Evolutionary conservation across 306 rosid species (phyloP).

Genomic region (Morella rubra): DNA sequence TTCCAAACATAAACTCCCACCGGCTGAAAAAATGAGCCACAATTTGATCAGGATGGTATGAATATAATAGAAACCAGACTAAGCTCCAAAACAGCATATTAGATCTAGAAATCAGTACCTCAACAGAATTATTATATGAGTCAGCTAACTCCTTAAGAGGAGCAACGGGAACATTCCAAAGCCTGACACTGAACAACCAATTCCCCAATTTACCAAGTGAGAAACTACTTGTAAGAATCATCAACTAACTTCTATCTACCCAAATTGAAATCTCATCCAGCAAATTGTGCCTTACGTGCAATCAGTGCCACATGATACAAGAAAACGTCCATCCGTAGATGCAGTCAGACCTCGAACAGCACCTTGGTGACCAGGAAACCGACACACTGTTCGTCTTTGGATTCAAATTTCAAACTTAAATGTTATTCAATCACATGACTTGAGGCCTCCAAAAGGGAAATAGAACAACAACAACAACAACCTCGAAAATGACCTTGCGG

Average conservation of each 20-base stretch:
- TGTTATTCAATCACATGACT: background rate
- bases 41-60: conserved; percentile 23
- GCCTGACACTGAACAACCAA: conserved; percentile 61
- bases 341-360: conserved; percentile 79
- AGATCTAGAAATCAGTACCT: conserved; percentile 41
- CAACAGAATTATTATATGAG: conserved; percentile 38
- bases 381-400: conserved; percentile 63
- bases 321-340: conserved; percentile 73
- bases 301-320: conserved; percentile 95
- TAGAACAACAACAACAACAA: background rate
- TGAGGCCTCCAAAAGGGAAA: background rate
- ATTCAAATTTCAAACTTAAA: conserved; percentile 6
- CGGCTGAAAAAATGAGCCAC: conserved; percentile 51
- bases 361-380: conserved; percentile 93
- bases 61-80: background rate
- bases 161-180: conserved; percentile 71
- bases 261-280: background rate
- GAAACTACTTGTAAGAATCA: background rate
- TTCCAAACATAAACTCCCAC: conserved; percentile 63
- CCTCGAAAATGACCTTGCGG: background rate
- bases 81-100: background rate
- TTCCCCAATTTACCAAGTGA: conserved; percentile 17
- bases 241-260: background rate
- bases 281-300: conserved; percentile 58
- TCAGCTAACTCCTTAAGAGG: conserved; percentile 42